Evolutionary conservation across 2,329 filamentous ascomycete species (phyloP).

Genomic region (Annulohypoxylon truncatum): DNA sequence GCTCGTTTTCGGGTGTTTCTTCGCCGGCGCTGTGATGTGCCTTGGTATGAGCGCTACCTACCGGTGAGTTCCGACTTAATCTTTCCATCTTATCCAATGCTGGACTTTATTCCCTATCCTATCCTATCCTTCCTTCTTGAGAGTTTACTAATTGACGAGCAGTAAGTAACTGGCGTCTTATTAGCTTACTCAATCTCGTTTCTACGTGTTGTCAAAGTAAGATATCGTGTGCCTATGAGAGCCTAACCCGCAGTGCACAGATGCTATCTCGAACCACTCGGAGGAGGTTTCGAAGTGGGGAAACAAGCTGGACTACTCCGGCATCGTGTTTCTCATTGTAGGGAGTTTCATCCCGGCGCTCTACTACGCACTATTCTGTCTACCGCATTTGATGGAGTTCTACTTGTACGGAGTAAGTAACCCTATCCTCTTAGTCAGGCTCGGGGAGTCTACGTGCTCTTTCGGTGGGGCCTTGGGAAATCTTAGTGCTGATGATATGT

Average conservation of each 20-base stretch:
- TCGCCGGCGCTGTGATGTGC: conserved; percentile 77
- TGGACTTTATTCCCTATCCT: neutral
- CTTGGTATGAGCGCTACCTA: conserved; percentile 86
- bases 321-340: conserved; percentile 91
- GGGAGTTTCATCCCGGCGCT: conserved; percentile 90
- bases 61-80: conserved; percentile 52
- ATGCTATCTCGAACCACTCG: conserved; percentile 88
- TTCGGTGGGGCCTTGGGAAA: neutral
- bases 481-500: conserved; percentile 1
- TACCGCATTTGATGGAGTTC: conserved; percentile 70
- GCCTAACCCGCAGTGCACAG: conserved; percentile 26
- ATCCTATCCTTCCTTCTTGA: neutral
- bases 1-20: conserved; percentile 82
- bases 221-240: neutral
- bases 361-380: conserved; percentile 86
- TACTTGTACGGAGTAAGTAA: conserved; percentile 80
- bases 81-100: neutral
- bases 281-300: conserved; percentile 81
- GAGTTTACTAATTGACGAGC: conserved; percentile 18
- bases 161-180: conserved; percentile 26
- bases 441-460: no score
- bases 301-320: conserved; percentile 94
- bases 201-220: neutral
- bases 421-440: neutral
- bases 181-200: neutral